Percentiles rank a stretch among this genome's conserved stretches.
Conservation (phyloP, 257 asterid species). For the Fraxinus cuspidata region DNA sequence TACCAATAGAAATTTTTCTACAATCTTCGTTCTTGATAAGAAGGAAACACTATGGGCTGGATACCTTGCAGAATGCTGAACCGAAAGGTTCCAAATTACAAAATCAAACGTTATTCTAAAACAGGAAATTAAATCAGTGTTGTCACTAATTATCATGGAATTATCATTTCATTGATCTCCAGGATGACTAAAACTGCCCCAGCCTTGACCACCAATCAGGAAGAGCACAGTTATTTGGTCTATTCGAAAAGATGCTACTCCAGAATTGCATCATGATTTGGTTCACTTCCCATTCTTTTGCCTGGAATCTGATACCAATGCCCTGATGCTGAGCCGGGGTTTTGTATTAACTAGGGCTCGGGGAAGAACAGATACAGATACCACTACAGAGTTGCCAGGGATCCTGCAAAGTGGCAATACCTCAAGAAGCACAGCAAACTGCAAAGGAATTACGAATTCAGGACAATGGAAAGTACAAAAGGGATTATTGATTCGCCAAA, state of each 20-base stretch:
- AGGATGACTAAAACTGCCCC: not conserved
- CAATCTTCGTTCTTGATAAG: not conserved
- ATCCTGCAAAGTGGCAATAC: constrained; percentile 47
- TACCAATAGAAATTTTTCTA: not conserved
- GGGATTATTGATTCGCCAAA: not conserved
- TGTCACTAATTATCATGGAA: not conserved
- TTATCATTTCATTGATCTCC: not conserved
- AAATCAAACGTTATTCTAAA: not conserved
- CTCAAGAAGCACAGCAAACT: constrained; percentile 49
- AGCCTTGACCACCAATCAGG: not conserved
- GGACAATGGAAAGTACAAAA: not conserved
- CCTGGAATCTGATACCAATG: constrained; percentile 37
- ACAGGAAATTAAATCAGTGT: not conserved
- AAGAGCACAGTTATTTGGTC: not conserved
- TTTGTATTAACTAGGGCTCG: constrained; percentile 36
- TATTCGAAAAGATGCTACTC: not conserved
- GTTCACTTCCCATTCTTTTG: constrained; percentile 23
- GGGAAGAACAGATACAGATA: constrained; percentile 51
- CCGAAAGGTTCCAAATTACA: not conserved
- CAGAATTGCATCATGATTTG: not conserved
- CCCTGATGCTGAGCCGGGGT: constrained; percentile 43
- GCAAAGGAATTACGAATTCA: constrained; percentile 23
- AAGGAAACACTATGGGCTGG: not conserved
- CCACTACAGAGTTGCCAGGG: constrained; percentile 37
- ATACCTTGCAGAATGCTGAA: not conserved